phyloP scores from a whole-genome alignment of 179 eudicot species.

The Beta corolliflora region DNA sequence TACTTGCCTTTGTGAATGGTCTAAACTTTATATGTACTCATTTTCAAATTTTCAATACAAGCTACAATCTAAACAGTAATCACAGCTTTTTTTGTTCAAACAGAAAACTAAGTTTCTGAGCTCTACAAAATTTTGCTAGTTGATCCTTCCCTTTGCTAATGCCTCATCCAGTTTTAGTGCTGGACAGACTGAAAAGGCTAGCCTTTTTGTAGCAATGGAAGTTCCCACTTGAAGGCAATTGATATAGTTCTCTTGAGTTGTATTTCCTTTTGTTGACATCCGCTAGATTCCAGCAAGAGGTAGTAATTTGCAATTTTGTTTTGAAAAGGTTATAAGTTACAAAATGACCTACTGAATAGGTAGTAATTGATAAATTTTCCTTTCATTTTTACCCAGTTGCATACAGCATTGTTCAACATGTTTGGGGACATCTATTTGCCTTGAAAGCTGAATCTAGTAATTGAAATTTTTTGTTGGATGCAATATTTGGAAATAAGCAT shows the following conservation, averaged over 20 bases:
- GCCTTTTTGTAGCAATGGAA: too few relatives aligned
- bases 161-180: neutral
- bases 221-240: too few relatives aligned
- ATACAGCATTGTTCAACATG: neutral
- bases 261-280: too few relatives aligned
- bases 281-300: too few relatives aligned
- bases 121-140: neutral
- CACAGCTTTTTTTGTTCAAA: neutral
- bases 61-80: neutral
- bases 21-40: too few relatives aligned
- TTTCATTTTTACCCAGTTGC: neutral
- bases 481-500: neutral
- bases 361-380: neutral
- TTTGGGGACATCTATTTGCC: neutral
- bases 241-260: too few relatives aligned
- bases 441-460: neutral
- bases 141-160: neutral
- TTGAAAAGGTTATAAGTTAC: too few relatives aligned
- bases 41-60: too few relatives aligned
- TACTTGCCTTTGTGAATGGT: neutral
- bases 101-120: neutral
- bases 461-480: conserved; percentile 1
- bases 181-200: neutral
- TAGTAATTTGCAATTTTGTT: too few relatives aligned
- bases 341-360: too few relatives aligned